Base-by-base conservation (phyloP, 176 grass and related monocot species). In the Oryza glumipatula region DNA sequence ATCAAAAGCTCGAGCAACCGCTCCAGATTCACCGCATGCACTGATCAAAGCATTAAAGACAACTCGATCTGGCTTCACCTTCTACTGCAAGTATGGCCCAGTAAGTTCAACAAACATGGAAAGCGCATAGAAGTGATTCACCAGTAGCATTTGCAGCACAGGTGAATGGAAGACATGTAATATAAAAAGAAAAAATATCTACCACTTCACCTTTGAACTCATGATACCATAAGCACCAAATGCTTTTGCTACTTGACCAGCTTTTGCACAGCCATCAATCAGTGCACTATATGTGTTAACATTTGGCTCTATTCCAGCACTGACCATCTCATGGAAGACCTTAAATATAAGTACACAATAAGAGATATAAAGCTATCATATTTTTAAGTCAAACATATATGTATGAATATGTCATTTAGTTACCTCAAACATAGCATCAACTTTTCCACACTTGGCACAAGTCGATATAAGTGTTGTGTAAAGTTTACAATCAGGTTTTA, bases 381-480 rank as follows among this genome's bases (percentile, higher is more conserved):
- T 41, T 65, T 76, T 76, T 80, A 80, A 74, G 78, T 58, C 21
- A 70, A 88, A 72, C 15, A 36, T 33, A 41, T 21, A 81, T 49
- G 72, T 21, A 22, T 66, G 46, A 77, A 30, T 82, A 28, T 66
- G 19, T 77, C 43, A 66, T 28, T 76, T 85, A 46, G 76, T 86
- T 91, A 94, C 96, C 89, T 98, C 93, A 85, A 98, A 98, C 96
- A 98, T 98, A 49, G 96, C 91, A 88, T 98, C 96, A 84, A 98
- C 93, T 95, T 98, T 98, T 92, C 96, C 85, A 85, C 91, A 95
- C 76, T 98, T 98, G 39, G 87, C 96, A 83, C 91, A 98, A 82
- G 92, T 93, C 80, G 96, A 95, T 88, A 98, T 95, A 69, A 98
- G 78, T 39, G 96, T 98, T 17, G 96, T 98, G 64, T 98, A 98